Percentiles rank a stretch among this genome's conserved stretches.
Conservation (phyloP, 176 grass and related monocot species). For the Raddia guianensis region DNA sequence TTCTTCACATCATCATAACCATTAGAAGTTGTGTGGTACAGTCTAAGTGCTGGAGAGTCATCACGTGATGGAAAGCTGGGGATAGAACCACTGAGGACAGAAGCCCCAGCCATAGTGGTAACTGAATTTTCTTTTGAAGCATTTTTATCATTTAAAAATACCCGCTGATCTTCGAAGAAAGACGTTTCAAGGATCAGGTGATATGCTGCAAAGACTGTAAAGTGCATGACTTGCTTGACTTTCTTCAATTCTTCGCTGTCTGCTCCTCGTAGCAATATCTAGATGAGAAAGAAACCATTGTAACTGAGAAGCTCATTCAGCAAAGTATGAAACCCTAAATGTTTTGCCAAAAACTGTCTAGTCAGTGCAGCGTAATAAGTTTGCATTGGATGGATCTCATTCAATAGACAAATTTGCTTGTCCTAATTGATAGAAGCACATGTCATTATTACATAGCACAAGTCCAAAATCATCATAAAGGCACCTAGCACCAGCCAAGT, state of each 20-base stretch:
- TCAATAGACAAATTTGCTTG: neutral
- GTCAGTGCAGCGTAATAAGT: constrained; percentile 17
- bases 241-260: constrained; percentile 78
- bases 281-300: constrained; percentile 44
- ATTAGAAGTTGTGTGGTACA: constrained; percentile 57
- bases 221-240: constrained; percentile 80
- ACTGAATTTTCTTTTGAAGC: constrained; percentile 38
- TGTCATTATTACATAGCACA: neutral
- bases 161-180: constrained; percentile 84
- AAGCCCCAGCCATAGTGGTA: constrained; percentile 27
- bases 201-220: constrained; percentile 83
- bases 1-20: constrained; percentile 49
- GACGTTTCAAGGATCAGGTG: constrained; percentile 89
- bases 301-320: constrained; percentile 22
- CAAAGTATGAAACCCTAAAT: constrained; percentile 26
- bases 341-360: constrained; percentile 2
- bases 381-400: neutral
- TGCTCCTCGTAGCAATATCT: constrained; percentile 86
- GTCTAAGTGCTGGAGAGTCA: constrained; percentile 63
- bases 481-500: neutral
- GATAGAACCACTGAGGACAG: constrained; percentile 36
- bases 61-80: constrained; percentile 44
- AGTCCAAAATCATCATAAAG: constrained; percentile 19
- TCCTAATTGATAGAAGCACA: constrained; percentile 8
- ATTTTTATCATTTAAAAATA: constrained; percentile 60